A percentile compares a stretch with the other conserved stretches of the same genome.
These are phyloP conservation scores for Stipa capillata DNA, from an alignment of 176 grass and related monocot species.

Conservation along the genomic window DNA sequence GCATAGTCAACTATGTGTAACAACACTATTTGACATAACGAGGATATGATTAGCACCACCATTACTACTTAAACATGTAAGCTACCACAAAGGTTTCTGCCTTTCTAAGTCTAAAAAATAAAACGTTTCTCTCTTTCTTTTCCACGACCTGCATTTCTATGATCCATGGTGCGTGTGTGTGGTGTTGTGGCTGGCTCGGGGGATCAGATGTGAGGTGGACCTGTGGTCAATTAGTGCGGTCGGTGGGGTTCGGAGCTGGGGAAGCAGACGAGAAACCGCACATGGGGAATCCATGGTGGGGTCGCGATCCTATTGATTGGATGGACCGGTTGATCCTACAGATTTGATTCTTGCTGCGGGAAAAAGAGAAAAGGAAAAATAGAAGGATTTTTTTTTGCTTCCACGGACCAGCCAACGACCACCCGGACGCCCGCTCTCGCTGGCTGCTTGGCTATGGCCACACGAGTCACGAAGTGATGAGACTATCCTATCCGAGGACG, in stretches of 20 bases:
- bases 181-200: neutral
- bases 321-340: neutral
- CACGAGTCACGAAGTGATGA: neutral
- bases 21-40: neutral
- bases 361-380: neutral
- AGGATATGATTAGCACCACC: neutral
- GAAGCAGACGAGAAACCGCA: neutral
- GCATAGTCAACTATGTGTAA: neutral
- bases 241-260: neutral
- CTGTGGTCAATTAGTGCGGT: conserved; percentile 7
- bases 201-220: neutral
- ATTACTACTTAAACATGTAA: neutral
- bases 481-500: neutral
- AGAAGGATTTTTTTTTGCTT: neutral
- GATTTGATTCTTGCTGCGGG: neutral
- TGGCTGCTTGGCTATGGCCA: neutral
- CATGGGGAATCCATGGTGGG: neutral
- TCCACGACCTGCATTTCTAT: too few relatives aligned
- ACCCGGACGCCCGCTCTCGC: neutral
- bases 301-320: neutral
- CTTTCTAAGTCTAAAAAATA: too few relatives aligned
- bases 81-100: neutral
- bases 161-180: too few relatives aligned
- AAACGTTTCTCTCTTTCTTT: too few relatives aligned
- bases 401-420: neutral